Evolutionary conservation across 1,139 yeast species (phyloP).

Genomic region (Magnusiomyces ingens): DNA sequence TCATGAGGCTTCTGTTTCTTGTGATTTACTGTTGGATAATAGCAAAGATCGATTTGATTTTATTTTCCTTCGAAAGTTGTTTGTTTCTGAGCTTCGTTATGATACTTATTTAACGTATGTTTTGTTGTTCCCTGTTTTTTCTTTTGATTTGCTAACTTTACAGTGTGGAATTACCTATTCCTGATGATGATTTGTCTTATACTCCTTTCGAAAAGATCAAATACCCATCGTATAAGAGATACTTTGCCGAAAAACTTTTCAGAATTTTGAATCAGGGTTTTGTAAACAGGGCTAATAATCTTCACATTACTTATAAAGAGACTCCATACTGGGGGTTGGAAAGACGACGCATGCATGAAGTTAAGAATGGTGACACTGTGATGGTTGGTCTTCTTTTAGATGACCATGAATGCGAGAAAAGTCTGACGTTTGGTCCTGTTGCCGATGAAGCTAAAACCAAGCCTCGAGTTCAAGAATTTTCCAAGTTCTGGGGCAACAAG

Average conservation of each 20-base stretch:
- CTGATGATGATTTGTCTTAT: conserved; percentile 36
- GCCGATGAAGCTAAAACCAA: conserved; percentile 34
- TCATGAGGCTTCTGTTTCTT: conserved; percentile 62
- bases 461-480: conserved; percentile 56
- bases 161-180: conserved; percentile 19
- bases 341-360: conserved; percentile 44
- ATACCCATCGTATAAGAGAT: conserved; percentile 63
- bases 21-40: conserved; percentile 64
- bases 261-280: conserved; percentile 57
- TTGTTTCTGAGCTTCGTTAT: conserved; percentile 50
- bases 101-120: conserved; percentile 46
- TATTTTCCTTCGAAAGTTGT: conserved; percentile 65
- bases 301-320: conserved; percentile 18
- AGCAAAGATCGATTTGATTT: conserved; percentile 78
- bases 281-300: conserved; percentile 48
- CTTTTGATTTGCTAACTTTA: not conserved
- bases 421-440: conserved; percentile 82
- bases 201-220: conserved; percentile 71
- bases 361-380: conserved; percentile 28
- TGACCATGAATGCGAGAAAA: conserved; percentile 66
- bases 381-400: conserved; percentile 62
- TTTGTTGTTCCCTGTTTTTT: not conserved
- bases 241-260: conserved; percentile 52
- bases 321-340: conserved; percentile 38
- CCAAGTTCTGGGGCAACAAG: conserved; percentile 82